These are phyloP conservation scores for Psophocarpus tetragonolobus DNA, from an alignment of 306 rosid genomes.

Conservation along the genomic window DNA sequence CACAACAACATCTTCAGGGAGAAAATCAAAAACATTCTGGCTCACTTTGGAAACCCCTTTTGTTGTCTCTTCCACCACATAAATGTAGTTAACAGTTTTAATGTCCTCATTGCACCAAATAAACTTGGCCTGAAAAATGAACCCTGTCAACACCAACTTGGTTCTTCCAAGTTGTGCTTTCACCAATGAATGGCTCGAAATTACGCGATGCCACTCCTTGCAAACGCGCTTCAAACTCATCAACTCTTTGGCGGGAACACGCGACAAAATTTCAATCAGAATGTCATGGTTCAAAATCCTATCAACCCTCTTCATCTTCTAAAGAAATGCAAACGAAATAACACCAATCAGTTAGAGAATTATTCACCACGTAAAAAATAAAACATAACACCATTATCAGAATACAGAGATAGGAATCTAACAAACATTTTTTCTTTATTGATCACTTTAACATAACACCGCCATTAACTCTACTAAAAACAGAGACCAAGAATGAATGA, in stretches of 20 bases:
- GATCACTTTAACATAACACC: too few species aligned
- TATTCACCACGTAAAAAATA: neutral
- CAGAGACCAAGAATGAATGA: too few species aligned
- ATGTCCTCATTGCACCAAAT: conserved; percentile 41
- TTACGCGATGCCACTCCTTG: conserved; percentile 44
- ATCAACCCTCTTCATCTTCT: conserved; percentile 36
- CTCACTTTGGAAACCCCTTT: conserved; percentile 19
- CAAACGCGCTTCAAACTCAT: conserved; percentile 47
- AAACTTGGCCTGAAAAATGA: conserved; percentile 53
- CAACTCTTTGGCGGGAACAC: conserved; percentile 43
- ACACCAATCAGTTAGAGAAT: neutral
- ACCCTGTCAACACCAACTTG: conserved; percentile 37
- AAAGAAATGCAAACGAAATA: neutral
- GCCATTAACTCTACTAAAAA: too few species aligned
- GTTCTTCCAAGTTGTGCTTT: conserved; percentile 43
- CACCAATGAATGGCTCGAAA: conserved; percentile 45
- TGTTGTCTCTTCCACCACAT: neutral
- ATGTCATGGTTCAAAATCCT: conserved; percentile 31
- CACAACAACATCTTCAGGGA: conserved; percentile 57
- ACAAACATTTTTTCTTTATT: too few species aligned
- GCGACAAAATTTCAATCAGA: conserved; percentile 41
- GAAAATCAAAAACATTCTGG: conserved; percentile 39
- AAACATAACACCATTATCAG: neutral
- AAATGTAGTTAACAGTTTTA: conserved; percentile 39
- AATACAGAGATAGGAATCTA: neutral